Evolutionary conservation across 2,329 filamentous ascomycete species (phyloP), one percentile per base, ranked within the genome.

Genomic region (Chaetomiaceae sp.): DNA sequence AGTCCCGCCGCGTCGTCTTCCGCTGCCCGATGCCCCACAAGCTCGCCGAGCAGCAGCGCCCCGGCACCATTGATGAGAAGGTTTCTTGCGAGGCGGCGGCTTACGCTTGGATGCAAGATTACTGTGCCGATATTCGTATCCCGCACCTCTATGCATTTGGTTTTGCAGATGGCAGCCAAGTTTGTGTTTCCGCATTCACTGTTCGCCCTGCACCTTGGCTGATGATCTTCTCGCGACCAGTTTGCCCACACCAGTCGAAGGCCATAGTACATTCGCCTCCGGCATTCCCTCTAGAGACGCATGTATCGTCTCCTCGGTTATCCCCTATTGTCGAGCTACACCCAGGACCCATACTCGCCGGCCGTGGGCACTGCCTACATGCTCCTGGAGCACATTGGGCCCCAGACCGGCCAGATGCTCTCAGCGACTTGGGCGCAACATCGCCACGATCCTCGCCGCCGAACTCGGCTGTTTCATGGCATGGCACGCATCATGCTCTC

Each of bases 21-120:
- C 60, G 64, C n/a, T 62, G 66, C 44, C 61, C 67, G 43, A 53
- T 69, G 50, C 65, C 65, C 23, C 66, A 65, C 54, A 67, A 66
- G 46, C 56, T 70, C 9, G 71, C 70, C 12, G 71, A 73, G 48
- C 50, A 45, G 13, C 53, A 44, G 20, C 54, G 62, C 50, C 68
- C 69, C 13, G 71, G 70, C 5, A 73, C 65, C 38, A 63, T 66
- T 8, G 66, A 74, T 20, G 71, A 75, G 60, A 75, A 75, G 60
- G 13, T 73, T 3, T 9, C 39, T 9, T 49, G 39, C 33, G 40
- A 49, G 34, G 47, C 39, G 5, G 47, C n/a, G 0, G 20, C 39
- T 5, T 49, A 49, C 17, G 20, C 35, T 5, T 49, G 20, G 13
- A 42, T 47, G 19, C 46, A 48, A 20, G 27, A 42, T 17, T 27